Conservation (phyloP, 2,329 filamentous ascomycete genomes). For the Pseudodiploospora longispora region DNA sequence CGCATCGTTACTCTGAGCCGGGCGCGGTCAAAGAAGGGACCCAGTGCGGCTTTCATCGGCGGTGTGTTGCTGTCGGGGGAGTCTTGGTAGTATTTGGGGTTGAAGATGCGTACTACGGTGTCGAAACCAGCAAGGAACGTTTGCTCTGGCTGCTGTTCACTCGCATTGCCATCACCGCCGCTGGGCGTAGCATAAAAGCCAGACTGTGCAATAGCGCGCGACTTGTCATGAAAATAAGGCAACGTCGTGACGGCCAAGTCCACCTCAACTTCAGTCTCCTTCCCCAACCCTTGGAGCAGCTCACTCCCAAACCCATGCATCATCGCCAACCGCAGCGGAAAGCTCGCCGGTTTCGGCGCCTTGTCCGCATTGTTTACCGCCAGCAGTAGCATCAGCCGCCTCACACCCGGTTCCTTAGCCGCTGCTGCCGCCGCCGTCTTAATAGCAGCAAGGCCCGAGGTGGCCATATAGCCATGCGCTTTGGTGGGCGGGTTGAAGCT, state of each 20-base stretch:
- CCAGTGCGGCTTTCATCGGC: slow-evolving; percentile 44
- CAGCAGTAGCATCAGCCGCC: slow-evolving; percentile 49
- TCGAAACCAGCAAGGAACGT: slow-evolving; percentile 69
- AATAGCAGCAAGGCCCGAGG: slow-evolving; percentile 31
- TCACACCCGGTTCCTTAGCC: not conserved
- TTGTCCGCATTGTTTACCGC: slow-evolving; percentile 61
- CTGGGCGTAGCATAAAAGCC: slow-evolving; percentile 28
- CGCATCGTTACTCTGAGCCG: slow-evolving; percentile 57
- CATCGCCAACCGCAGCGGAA: slow-evolving; percentile 59
- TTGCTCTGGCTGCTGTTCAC: slow-evolving; percentile 34
- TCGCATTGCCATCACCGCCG: slow-evolving; percentile 3
- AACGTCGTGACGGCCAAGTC: slow-evolving; percentile 65
- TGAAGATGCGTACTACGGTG: slow-evolving; percentile 63
- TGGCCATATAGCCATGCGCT: slow-evolving; percentile 51
- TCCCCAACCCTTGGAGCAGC: slow-evolving; percentile 23
- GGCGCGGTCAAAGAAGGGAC: slow-evolving; percentile 56
- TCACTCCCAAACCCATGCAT: slow-evolving; percentile 63
- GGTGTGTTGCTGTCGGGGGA: not conserved
- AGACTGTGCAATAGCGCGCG: slow-evolving; percentile 42
- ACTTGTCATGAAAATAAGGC: slow-evolving; percentile 70
- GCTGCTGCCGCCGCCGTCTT: slow-evolving; percentile 10
- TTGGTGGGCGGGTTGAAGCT: slow-evolving; percentile 61
- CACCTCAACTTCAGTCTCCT: slow-evolving; percentile 24
- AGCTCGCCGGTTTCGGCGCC: slow-evolving; percentile 56
- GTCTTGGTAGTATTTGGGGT: slow-evolving; percentile 60